phyloP scores from a whole-genome alignment of 768 basidiomycete species.

The Naganishia vaughanmartiniae region DNA sequence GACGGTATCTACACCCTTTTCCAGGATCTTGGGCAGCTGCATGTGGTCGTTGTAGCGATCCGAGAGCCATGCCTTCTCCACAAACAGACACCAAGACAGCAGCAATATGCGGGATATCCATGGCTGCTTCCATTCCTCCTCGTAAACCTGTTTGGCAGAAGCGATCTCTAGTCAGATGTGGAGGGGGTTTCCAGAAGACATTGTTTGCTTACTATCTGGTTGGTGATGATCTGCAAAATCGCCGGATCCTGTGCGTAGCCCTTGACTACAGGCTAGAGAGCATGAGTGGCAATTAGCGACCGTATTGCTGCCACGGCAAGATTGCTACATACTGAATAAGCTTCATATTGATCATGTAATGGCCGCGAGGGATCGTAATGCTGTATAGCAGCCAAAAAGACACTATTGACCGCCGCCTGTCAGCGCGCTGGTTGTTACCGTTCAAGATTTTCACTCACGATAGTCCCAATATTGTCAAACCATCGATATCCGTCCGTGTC shows the following conservation, averaged over 20 bases:
- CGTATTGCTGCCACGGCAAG: neutral
- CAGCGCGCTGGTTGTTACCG: neutral
- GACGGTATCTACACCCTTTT: conserved; percentile 14
- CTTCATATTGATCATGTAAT: conserved; percentile 6
- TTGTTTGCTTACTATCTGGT: conserved; percentile 22
- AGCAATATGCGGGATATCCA: conserved; percentile 29
- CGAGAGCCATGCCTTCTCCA: conserved; percentile 28
- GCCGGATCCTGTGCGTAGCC: conserved; percentile 18
- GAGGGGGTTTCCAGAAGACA: neutral
- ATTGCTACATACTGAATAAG: neutral
- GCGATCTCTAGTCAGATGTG: neutral
- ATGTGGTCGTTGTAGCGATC: conserved; percentile 13
- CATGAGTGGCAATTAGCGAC: neutral
- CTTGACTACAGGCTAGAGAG: conserved; percentile 14
- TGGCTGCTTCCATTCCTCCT: conserved; percentile 26
- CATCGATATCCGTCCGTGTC: conserved; percentile 17
- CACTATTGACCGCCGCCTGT: neutral
- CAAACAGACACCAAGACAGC: conserved; percentile 23
- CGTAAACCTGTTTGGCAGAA: conserved; percentile 1
- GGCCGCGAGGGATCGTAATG: conserved; percentile 22
- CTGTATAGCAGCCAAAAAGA: conserved; percentile 26
- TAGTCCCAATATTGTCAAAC: conserved; percentile 26
- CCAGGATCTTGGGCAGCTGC: conserved; percentile 13
- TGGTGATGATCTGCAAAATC: conserved; percentile 25
- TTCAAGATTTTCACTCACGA: conserved; percentile 8